These are phyloP conservation scores for Trichoderma reesei DNA, from an alignment of 495 filamentous ascomycete species.

Conservation along the genomic window DNA sequence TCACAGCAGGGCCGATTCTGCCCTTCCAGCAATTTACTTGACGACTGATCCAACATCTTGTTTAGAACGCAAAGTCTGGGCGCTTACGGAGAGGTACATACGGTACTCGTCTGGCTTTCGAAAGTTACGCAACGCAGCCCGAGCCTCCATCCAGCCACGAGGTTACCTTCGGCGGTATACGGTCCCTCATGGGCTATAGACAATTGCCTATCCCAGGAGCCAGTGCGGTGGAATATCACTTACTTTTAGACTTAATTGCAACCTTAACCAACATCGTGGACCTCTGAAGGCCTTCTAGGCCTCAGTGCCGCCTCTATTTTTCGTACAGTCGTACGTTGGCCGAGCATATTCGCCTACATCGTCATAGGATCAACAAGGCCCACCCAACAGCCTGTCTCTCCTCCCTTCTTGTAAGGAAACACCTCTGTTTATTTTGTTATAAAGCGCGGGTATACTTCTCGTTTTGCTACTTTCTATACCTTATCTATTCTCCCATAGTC, in stretches of 20 bases:
- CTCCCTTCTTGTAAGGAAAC: neutral
- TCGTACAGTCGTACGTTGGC: neutral
- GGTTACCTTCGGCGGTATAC: neutral
- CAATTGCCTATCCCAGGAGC: neutral
- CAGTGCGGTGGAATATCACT: neutral
- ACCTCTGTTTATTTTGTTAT: neutral
- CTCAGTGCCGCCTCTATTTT: neutral
- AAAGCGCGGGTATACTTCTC: neutral
- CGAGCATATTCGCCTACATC: neutral
- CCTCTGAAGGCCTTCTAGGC: neutral
- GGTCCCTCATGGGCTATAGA: neutral
- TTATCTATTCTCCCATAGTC: neutral
- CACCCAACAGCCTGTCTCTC: neutral
- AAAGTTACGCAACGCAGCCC: neutral
- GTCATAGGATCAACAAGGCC: conserved; percentile 1
- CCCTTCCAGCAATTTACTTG: neutral
- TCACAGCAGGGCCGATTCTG: neutral
- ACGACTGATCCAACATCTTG: neutral
- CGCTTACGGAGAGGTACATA: no score
- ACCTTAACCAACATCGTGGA: neutral
- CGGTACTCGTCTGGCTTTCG: no score
- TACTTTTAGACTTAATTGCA: neutral
- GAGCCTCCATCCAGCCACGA: neutral
- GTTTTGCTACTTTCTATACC: neutral
- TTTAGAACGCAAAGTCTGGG: neutral